A percentile compares a stretch with the other conserved stretches of the same genome.
Evolutionary conservation across 75 land plant species (phyloP).

Genomic region (Ceratopteris richardii): DNA sequence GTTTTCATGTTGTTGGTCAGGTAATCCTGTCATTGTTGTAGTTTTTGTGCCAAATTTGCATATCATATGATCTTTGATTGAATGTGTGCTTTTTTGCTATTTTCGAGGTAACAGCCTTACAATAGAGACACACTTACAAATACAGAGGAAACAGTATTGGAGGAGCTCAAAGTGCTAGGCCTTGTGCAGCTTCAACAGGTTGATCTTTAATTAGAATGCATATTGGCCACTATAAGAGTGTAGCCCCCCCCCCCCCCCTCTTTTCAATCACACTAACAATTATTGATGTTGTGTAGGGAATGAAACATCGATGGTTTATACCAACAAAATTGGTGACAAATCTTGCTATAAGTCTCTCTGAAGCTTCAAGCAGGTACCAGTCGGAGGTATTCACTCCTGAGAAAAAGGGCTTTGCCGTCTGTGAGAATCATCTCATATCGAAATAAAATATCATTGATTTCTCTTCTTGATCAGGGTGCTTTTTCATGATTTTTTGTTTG

Average conservation of each 20-base stretch:
- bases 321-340: constrained; percentile 89
- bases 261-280: no score
- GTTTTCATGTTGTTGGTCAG: constrained; percentile 84
- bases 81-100: not conserved
- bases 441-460: no score
- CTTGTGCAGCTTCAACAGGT: constrained; percentile 90
- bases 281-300: constrained; percentile 82
- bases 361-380: constrained; percentile 54
- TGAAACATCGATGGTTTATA: constrained; percentile 93
- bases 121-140: constrained; percentile 52
- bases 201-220: no score
- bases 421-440: no score
- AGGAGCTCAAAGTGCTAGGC: constrained; percentile 78
- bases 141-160: constrained; percentile 43
- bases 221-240: no score
- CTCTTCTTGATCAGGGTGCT: no score
- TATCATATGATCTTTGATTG: not conserved
- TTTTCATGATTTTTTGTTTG: no score
- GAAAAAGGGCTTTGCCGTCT: no score
- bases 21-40: no score
- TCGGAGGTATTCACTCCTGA: constrained; percentile 31
- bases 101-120: constrained; percentile 51
- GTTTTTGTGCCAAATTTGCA: no score
- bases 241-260: no score
- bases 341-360: constrained; percentile 82